Evolutionary conservation across 1,139 yeast genomes (phyloP).

Genomic region (Saccharomyces hybrid): DNA sequence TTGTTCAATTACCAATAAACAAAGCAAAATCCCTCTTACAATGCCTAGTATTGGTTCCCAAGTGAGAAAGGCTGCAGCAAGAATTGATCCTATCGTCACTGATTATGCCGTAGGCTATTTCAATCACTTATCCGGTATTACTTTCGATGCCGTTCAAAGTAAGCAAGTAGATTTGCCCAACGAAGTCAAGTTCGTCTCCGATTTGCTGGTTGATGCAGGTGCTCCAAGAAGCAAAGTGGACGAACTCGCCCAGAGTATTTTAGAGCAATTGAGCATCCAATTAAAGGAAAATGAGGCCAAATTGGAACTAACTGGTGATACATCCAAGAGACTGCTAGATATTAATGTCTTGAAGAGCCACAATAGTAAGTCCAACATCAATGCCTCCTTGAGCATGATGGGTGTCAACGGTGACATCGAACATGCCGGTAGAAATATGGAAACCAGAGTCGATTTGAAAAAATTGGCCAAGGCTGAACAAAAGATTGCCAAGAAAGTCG

Average conservation of each 20-base stretch:
- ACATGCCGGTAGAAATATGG: slow-evolving; percentile 85
- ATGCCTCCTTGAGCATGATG: slow-evolving; percentile 60
- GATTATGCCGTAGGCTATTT: slow-evolving; percentile 89
- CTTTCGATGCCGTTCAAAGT: slow-evolving; percentile 75
- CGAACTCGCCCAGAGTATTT: slow-evolving; percentile 40
- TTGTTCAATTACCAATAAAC: background rate
- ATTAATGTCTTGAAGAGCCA: slow-evolving; percentile 57
- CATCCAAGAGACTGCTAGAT: slow-evolving; percentile 73
- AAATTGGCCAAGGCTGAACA: slow-evolving; percentile 95
- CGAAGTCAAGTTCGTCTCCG: slow-evolving; percentile 60
- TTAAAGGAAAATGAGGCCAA: slow-evolving; percentile 65
- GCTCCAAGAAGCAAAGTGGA: slow-evolving; percentile 53
- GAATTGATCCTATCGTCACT: slow-evolving; percentile 81
- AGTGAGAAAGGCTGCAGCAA: slow-evolving; percentile 83
- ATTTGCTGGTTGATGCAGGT: slow-evolving; percentile 71
- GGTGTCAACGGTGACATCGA: slow-evolving; percentile 80
- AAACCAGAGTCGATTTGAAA: slow-evolving; percentile 90
- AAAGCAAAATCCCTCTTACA: background rate
- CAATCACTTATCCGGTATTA: slow-evolving; percentile 63
- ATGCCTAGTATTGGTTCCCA: slow-evolving; percentile 38
- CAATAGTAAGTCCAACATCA: slow-evolving; percentile 56
- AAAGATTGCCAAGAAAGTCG: slow-evolving; percentile 92
- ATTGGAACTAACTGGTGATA: slow-evolving; percentile 62
- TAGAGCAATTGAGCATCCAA: slow-evolving; percentile 46
- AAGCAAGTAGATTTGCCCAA: slow-evolving; percentile 58